These are phyloP conservation scores for Salisapilia sapeloensis DNA, from an alignment of 352 stramenopile genomes.

Conservation along the genomic window DNA sequence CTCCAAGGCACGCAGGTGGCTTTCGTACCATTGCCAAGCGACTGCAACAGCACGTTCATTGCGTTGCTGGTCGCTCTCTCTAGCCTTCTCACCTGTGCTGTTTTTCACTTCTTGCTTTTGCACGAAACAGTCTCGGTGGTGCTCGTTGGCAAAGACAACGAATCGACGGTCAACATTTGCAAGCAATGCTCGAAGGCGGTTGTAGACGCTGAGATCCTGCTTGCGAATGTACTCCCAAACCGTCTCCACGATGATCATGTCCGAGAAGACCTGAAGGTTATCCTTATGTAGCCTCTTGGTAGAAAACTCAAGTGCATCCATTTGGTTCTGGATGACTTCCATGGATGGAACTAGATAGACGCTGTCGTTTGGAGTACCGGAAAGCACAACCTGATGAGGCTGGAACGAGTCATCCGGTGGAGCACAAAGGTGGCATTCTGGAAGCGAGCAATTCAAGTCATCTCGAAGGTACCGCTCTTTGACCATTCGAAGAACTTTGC, in stretches of 20 bases:
- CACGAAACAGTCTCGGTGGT: slow-evolving; percentile 70
- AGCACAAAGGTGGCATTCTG: slow-evolving; percentile 36
- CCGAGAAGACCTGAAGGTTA: slow-evolving; percentile 32
- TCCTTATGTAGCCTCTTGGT: slow-evolving; percentile 26
- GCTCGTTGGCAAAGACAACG: slow-evolving; percentile 88
- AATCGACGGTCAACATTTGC: slow-evolving; percentile 72
- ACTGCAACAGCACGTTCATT: slow-evolving; percentile 77
- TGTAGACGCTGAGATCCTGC: slow-evolving; percentile 81
- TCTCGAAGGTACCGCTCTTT: slow-evolving; percentile 81
- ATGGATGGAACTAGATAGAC: slow-evolving; percentile 79
- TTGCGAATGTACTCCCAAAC: slow-evolving; percentile 82
- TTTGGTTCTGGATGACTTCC: slow-evolving; percentile 81
- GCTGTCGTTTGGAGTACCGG: slow-evolving; percentile 17
- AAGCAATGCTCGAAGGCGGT: slow-evolving; percentile 73
- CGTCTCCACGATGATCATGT: slow-evolving; percentile 84
- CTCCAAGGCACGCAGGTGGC: slow-evolving; percentile 34
- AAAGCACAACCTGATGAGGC: slow-evolving; percentile 40
- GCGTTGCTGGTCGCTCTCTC: slow-evolving; percentile 52
- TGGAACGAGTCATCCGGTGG: slow-evolving; percentile 32
- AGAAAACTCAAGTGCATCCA: slow-evolving; percentile 81
- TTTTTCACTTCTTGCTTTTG: slow-evolving; percentile 20
- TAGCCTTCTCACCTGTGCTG: slow-evolving; percentile 7
- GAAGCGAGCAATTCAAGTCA: slow-evolving; percentile 65
- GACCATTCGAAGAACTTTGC: slow-evolving; percentile 61
- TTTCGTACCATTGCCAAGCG: slow-evolving; percentile 63